Evolutionary conservation across 257 asterid genomes (phyloP).

Genomic region (Petunia secreta): DNA sequence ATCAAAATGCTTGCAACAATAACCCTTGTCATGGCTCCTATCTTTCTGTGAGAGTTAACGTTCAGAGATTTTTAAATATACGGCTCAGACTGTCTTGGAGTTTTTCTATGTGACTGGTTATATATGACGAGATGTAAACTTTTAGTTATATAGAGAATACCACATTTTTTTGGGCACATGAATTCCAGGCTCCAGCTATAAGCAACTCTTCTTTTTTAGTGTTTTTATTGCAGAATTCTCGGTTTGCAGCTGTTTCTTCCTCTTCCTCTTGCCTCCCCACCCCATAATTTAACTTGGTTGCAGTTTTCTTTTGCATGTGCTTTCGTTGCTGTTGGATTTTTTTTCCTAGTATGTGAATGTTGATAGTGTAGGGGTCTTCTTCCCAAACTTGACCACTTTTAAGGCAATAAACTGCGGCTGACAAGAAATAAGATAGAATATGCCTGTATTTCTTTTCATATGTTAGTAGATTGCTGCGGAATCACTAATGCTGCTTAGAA

Average conservation of each 20-base stretch:
- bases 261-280: not conserved
- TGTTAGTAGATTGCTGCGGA: not conserved
- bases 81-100: not conserved
- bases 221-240: not conserved
- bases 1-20: constrained; percentile 98
- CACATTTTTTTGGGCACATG: constrained; percentile 12
- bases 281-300: not conserved
- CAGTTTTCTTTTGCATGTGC: not conserved
- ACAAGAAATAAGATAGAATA: not conserved
- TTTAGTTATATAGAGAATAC: not conserved
- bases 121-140: constrained; percentile 14
- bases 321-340: not conserved
- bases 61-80: constrained; percentile 3
- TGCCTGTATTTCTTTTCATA: not conserved
- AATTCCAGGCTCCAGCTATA: not conserved
- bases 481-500: not conserved
- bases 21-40: constrained; percentile 98
- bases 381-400: not conserved
- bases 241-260: not conserved
- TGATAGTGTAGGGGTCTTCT: not conserved
- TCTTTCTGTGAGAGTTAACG: constrained; percentile 62
- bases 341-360: not conserved
- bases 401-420: not conserved
- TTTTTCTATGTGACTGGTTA: constrained; percentile 4
- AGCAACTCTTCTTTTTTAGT: constrained; percentile 15